phyloP scores from a whole-genome alignment of 768 basidiomycete species.

The Gyrodon lividus region DNA sequence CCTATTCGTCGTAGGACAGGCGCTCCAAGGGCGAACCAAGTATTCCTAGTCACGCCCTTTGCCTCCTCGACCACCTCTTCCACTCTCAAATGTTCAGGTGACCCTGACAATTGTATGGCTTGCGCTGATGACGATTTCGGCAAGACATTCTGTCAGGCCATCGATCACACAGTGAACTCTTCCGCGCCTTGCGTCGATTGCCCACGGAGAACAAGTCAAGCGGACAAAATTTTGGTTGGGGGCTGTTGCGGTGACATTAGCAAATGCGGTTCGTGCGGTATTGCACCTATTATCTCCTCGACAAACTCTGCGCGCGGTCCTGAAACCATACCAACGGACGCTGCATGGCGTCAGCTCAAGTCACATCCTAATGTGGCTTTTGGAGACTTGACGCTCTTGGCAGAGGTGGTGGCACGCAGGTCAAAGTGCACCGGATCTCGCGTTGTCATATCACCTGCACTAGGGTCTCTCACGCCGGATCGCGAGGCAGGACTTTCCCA shows the following conservation, averaged over 20 bases:
- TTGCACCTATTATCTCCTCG: constrained; percentile 29
- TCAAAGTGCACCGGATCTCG: constrained; percentile 75
- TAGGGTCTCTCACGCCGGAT: constrained; percentile 50
- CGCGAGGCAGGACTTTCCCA: constrained; percentile 20
- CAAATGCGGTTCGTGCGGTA: constrained; percentile 31
- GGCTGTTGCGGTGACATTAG: constrained; percentile 40
- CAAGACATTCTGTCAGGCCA: constrained; percentile 81
- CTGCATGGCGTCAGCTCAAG: constrained; percentile 83
- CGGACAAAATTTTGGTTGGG: constrained; percentile 26
- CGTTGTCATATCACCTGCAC: constrained; percentile 56
- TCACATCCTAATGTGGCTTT: constrained; percentile 87
- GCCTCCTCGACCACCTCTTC: constrained; percentile 30
- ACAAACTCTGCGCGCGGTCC: constrained; percentile 18
- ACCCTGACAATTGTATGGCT: constrained; percentile 81
- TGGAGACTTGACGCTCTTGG: constrained; percentile 78
- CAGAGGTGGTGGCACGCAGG: constrained; percentile 84
- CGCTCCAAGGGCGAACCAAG: constrained; percentile 39
- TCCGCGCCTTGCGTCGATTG: constrained; percentile 54
- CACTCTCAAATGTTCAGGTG: constrained; percentile 67
- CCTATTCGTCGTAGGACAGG: constrained; percentile 65
- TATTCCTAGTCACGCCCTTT: constrained; percentile 52
- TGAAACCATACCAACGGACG: constrained; percentile 73
- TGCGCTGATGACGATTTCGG: constrained; percentile 87
- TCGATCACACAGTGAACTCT: constrained; percentile 60
- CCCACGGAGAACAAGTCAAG: constrained; percentile 38